These are phyloP conservation scores for Pseudohalonectria lignicola DNA, from an alignment of 2,329 filamentous ascomycete genomes.

Conservation along the genomic window DNA sequence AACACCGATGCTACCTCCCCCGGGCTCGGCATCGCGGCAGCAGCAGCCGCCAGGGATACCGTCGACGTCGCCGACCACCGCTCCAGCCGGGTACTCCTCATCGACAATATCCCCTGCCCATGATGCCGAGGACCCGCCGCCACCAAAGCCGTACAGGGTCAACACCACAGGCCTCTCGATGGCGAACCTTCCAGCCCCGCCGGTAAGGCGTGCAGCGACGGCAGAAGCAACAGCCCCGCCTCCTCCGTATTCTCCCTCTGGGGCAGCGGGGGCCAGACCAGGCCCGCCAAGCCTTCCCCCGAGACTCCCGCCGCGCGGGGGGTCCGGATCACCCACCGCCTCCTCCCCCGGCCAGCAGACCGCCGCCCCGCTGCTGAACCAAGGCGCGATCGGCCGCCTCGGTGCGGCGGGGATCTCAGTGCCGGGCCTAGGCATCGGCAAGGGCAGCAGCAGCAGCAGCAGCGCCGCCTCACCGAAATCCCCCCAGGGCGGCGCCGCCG, in stretches of 20 bases:
- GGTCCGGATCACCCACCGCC: constrained; percentile 19
- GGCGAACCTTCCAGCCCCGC: constrained; percentile 59
- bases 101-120: no score
- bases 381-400: constrained; percentile 53
- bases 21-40: no score
- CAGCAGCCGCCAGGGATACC: constrained; percentile 4
- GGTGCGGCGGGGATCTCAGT: constrained; percentile 68
- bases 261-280: constrained; percentile 19
- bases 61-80: constrained; percentile 2
- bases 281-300: constrained; percentile 50
- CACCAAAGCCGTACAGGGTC: constrained; percentile 54
- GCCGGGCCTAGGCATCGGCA: constrained; percentile 63
- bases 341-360: constrained; percentile 9
- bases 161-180: constrained; percentile 65
- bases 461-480: not conserved
- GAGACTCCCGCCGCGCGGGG: constrained; percentile 57
- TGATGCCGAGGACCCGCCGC: constrained; percentile 26
- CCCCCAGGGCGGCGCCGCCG: not conserved
- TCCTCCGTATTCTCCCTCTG: constrained; percentile 6
- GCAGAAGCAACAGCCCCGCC: constrained; percentile 15
- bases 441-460: constrained; percentile 6
- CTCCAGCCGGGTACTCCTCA: not conserved
- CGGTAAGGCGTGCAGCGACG: constrained; percentile 37
- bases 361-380: constrained; percentile 24
- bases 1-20: no score